Evolutionary conservation across 352 stramenopile species (phyloP).

Genomic region (Aphanomyces euteiches): DNA sequence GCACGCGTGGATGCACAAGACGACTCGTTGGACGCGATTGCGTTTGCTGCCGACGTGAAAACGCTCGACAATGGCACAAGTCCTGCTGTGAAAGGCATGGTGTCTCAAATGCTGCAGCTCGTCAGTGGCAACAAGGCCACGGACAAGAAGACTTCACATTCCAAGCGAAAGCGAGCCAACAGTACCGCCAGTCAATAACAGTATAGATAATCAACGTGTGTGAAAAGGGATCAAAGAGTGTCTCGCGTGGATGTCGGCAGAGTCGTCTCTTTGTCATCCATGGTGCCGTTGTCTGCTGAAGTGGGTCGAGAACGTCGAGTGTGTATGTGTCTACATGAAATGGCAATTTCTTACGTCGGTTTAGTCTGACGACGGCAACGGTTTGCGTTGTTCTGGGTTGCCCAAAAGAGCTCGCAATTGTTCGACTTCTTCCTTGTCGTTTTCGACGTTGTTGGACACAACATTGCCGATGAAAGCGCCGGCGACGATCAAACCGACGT

Average conservation of each 20-base stretch:
- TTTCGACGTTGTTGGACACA: constrained; percentile 24
- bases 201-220: constrained; percentile 18
- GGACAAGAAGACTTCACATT: constrained; percentile 33
- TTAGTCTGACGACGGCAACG: not conserved
- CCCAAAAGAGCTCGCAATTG: constrained; percentile 16
- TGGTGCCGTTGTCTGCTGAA: no score
- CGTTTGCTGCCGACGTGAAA: constrained; percentile 38
- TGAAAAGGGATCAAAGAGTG: not conserved
- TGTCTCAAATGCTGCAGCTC: constrained; percentile 48
- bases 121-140: constrained; percentile 11
- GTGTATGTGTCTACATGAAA: not conserved
- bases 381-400: constrained; percentile 19
- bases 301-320: no score
- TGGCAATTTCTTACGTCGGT: not conserved
- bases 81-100: constrained; percentile 68
- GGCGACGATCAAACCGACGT: constrained; percentile 65
- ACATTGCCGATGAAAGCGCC: constrained; percentile 53
- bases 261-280: not conserved
- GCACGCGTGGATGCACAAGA: constrained; percentile 42
- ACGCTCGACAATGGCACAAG: constrained; percentile 51
- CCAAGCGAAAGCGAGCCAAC: constrained; percentile 55
- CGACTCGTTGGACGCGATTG: constrained; percentile 28
- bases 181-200: constrained; percentile 13
- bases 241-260: not conserved
- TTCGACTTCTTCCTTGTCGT: constrained; percentile 20